Percentiles rank a stretch among this genome's conserved stretches.
Conservation (phyloP, 306 rosid species). For the Cicer chorassanicum region DNA sequence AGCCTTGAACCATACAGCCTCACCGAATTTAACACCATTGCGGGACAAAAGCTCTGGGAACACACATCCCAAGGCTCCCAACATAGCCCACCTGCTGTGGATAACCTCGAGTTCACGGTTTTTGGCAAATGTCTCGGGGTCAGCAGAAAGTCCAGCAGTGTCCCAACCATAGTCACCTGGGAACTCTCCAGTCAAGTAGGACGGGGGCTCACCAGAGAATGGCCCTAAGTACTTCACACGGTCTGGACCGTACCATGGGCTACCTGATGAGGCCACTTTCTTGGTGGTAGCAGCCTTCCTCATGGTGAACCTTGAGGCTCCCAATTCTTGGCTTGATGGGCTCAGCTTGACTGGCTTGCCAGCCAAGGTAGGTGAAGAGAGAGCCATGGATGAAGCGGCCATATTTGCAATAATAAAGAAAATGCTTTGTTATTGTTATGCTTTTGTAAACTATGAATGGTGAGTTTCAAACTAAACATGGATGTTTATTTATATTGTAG, state of each 20-base stretch:
- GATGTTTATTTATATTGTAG: conserved; percentile 34
- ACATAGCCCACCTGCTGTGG: conserved; percentile 94
- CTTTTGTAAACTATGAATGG: not conserved
- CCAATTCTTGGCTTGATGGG: conserved; percentile 52
- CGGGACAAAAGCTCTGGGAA: conserved; percentile 88
- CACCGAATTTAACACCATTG: conserved; percentile 84
- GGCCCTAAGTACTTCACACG: conserved; percentile 96
- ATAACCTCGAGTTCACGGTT: conserved; percentile 86
- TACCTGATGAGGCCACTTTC: conserved; percentile 58
- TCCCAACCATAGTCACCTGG: conserved; percentile 94
- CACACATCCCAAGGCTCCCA: conserved; percentile 82
- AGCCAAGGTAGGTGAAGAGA: conserved; percentile 73
- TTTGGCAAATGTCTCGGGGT: conserved; percentile 83
- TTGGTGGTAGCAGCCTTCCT: conserved; percentile 51
- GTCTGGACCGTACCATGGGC: conserved; percentile 95
- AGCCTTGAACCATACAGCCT: conserved; percentile 95
- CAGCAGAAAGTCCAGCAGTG: conserved; percentile 92
- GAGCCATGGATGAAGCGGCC: conserved; percentile 89
- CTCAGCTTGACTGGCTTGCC: conserved; percentile 68
- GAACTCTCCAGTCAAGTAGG: conserved; percentile 76
- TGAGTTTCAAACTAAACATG: not conserved
- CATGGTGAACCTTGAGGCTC: conserved; percentile 59
- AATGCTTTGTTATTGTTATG: not conserved
- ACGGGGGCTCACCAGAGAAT: conserved; percentile 81
- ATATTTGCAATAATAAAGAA: conserved; percentile 41